A percentile compares a stretch with the other conserved stretches of the same genome.
phyloP scores from a whole-genome alignment of 352 stramenopile species.

The Phytophthora megakarya region DNA sequence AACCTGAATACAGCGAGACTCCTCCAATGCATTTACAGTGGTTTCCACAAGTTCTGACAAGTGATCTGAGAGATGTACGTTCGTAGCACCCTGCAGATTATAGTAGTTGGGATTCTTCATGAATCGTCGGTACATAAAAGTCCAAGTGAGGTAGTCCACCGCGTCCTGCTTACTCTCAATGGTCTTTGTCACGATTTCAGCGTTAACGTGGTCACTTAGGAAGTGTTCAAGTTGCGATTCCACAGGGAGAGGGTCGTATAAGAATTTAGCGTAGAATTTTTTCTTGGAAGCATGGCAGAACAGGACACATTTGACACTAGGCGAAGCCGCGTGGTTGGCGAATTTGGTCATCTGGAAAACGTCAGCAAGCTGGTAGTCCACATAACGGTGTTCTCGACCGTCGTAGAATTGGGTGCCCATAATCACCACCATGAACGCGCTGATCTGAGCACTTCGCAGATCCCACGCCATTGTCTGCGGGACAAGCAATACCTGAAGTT shows the following conservation, averaged over 20 bases:
- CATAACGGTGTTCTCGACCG: constrained; percentile 93
- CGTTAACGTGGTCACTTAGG: constrained; percentile 98
- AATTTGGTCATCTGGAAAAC: constrained; percentile 98
- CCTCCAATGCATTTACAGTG: constrained; percentile 96
- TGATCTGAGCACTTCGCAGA: constrained; percentile 67
- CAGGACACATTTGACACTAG: constrained; percentile 93
- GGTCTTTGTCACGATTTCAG: constrained; percentile 98
- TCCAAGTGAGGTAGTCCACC: constrained; percentile 99
- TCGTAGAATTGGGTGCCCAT: constrained; percentile 99
- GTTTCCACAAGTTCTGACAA: constrained; percentile 99
- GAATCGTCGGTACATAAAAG: constrained; percentile 98
- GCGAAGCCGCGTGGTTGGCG: constrained; percentile 46
- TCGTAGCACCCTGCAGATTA: constrained; percentile 93
- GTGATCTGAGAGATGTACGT: constrained; percentile 96
- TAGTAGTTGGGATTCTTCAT: constrained; percentile 99
- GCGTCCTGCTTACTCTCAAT: constrained; percentile 99
- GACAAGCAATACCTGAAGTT: constrained; percentile 94
- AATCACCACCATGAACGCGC: constrained; percentile 95
- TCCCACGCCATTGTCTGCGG: constrained; percentile 95
- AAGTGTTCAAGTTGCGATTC: constrained; percentile 99
- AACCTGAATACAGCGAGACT: constrained; percentile 96
- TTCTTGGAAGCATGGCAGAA: constrained; percentile 98
- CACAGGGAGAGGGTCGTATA: constrained; percentile 99
- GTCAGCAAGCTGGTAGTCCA: constrained; percentile 97
- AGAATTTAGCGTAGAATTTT: constrained; percentile 97